Percentiles rank a stretch among this genome's conserved stretches.
These are phyloP conservation scores for Ustilago tritici DNA, from an alignment of 1,284 basidiomycete genomes.

Conservation along the genomic window DNA sequence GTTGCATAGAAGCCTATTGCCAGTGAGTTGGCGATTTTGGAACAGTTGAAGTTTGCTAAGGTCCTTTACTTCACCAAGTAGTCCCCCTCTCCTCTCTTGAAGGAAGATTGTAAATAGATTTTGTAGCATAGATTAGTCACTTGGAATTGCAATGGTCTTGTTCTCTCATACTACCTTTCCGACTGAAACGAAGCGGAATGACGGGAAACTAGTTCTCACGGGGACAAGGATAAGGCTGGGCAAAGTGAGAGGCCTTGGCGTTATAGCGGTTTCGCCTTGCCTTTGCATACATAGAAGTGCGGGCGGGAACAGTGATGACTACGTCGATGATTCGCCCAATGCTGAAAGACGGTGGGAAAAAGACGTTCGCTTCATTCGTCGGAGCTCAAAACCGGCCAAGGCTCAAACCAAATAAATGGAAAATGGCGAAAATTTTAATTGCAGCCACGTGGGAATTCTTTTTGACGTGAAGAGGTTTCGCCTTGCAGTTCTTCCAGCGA, in stretches of 20 bases:
- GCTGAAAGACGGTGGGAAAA: background rate
- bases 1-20: constrained; percentile 34
- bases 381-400: background rate
- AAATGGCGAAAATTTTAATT: background rate
- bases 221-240: too few species aligned
- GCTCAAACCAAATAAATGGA: background rate
- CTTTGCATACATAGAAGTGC: background rate
- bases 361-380: constrained; percentile 10
- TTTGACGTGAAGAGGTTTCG: constrained; percentile 2
- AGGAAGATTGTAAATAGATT: constrained; percentile 3
- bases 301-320: background rate
- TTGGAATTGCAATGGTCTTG: background rate
- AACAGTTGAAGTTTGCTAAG: constrained; percentile 14
- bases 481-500: background rate
- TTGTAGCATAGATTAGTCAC: constrained; percentile 3
- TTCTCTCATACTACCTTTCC: too few species aligned
- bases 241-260: background rate
- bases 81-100: background rate
- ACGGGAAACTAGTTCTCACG: too few species aligned
- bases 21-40: constrained; percentile 16
- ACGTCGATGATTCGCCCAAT: background rate
- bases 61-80: constrained; percentile 35
- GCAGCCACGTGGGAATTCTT: background rate
- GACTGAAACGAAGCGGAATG: background rate
- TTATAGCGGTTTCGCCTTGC: background rate